A percentile compares a stretch with the other conserved stretches of the same genome.
Evolutionary conservation across 225 moss, liverwort and hornwort genomes (phyloP).

Genomic region (Takakia lepidozioides): DNA sequence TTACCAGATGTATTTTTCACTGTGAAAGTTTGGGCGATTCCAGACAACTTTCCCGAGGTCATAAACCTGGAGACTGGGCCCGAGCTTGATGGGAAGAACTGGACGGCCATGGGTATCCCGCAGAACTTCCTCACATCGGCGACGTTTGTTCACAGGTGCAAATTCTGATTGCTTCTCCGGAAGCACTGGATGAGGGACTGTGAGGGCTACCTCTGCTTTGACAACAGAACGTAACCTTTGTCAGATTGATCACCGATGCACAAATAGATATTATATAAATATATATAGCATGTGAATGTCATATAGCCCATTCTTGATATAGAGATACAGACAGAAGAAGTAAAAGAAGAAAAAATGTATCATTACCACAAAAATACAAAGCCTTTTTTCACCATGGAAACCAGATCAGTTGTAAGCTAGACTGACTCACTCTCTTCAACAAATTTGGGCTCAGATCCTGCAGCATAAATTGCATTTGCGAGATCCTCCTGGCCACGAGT

Average conservation of each 20-base stretch:
- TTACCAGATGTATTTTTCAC: constrained; percentile 94
- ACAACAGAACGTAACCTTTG: not conserved
- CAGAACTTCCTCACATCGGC: constrained; percentile 91
- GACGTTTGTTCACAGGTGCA: constrained; percentile 82
- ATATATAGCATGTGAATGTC: too few relatives aligned
- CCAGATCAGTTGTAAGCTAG: too few relatives aligned
- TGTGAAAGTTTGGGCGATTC: constrained; percentile 82
- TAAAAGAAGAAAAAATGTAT: too few relatives aligned
- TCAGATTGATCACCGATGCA: not conserved
- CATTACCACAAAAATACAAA: too few relatives aligned
- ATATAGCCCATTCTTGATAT: too few relatives aligned
- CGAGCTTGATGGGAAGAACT: constrained; percentile 78
- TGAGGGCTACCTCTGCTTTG: constrained; percentile 18
- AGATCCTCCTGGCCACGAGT: constrained; percentile 74
- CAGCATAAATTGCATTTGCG: constrained; percentile 64
- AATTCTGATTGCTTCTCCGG: constrained; percentile 62
- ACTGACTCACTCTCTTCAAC: constrained; percentile 51
- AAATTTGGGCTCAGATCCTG: constrained; percentile 43
- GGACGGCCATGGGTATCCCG: constrained; percentile 75
- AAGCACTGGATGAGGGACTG: constrained; percentile 32
- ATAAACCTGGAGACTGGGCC: constrained; percentile 87
- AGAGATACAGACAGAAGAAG: too few relatives aligned
- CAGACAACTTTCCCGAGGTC: constrained; percentile 80
- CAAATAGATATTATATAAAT: too few relatives aligned
- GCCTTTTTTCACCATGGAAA: too few relatives aligned